phyloP scores from a whole-genome alignment of 2,329 filamentous ascomycete species.

The Ascochyta viciae-villosae region DNA sequence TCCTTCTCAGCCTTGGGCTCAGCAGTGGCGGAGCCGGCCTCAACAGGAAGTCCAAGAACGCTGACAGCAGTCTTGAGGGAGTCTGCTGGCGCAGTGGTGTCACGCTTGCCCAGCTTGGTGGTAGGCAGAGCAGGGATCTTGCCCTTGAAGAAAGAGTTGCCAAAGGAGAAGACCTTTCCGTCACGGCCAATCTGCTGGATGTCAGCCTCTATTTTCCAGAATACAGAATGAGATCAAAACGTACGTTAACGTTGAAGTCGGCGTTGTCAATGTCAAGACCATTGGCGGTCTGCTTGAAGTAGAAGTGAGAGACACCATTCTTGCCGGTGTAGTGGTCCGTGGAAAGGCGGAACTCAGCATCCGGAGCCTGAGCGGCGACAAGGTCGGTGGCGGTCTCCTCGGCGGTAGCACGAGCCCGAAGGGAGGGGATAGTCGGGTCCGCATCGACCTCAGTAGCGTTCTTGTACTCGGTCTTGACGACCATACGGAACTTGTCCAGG shows the following conservation, averaged over 20 bases:
- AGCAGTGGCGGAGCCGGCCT: slow-evolving; percentile 46
- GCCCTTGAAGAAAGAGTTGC: slow-evolving; percentile 59
- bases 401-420: slow-evolving; percentile 17
- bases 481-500: slow-evolving; percentile 42
- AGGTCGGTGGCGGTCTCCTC: slow-evolving; percentile 20
- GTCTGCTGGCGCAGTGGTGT: slow-evolving; percentile 51
- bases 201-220: neutral
- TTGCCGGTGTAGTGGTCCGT: slow-evolving; percentile 41
- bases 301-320: slow-evolving; percentile 63
- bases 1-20: slow-evolving; percentile 36
- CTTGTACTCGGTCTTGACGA: slow-evolving; percentile 34
- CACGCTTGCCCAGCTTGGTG: slow-evolving; percentile 22
- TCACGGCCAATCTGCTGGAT: slow-evolving; percentile 56
- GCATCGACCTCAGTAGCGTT: slow-evolving; percentile 23
- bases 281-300: slow-evolving; percentile 65
- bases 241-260: slow-evolving; percentile 66
- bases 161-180: slow-evolving; percentile 65
- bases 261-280: slow-evolving; percentile 66
- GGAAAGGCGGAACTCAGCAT: slow-evolving; percentile 18
- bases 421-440: slow-evolving; percentile 16
- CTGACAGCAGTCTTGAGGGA: slow-evolving; percentile 52
- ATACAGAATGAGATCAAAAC: slow-evolving; percentile 26
- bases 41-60: slow-evolving; percentile 51
- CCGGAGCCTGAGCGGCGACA: slow-evolving; percentile 11
- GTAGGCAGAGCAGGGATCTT: slow-evolving; percentile 45